A percentile compares a stretch with the other conserved stretches of the same genome.
phyloP scores from a whole-genome alignment of 2,329 filamentous ascomycete genomes.

The Cladophialophora chaetospira region DNA sequence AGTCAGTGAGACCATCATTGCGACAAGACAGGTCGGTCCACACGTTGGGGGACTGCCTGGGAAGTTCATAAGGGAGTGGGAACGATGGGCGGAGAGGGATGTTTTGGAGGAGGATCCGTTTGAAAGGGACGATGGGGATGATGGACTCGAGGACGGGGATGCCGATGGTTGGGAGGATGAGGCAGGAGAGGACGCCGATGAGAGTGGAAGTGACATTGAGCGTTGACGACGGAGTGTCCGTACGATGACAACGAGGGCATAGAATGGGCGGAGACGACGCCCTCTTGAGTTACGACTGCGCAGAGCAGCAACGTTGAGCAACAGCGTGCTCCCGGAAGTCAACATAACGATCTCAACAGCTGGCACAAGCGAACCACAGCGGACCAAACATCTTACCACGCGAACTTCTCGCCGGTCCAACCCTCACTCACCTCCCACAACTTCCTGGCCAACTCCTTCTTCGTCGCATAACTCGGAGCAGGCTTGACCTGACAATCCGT shows the following conservation, averaged over 20 bases:
- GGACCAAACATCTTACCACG: no score
- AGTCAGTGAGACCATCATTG: constrained; percentile 17
- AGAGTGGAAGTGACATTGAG: background rate
- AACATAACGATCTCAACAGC: no score
- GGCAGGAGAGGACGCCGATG: background rate
- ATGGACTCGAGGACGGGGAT: background rate
- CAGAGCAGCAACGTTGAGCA: no score
- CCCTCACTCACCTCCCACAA: constrained; percentile 4
- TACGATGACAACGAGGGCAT: no score
- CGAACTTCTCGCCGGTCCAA: constrained; percentile 6
- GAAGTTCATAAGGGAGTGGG: constrained; percentile 19
- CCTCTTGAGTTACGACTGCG: no score
- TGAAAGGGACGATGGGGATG: constrained; percentile 8
- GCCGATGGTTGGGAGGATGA: background rate
- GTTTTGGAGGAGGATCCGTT: constrained; percentile 20
- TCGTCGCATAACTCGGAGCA: constrained; percentile 1
- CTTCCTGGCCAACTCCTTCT: constrained; percentile 2
- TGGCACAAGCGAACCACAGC: no score
- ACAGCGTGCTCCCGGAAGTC: no score
- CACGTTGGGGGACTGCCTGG: constrained; percentile 3
- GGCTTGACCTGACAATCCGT: background rate
- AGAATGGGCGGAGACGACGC: background rate
- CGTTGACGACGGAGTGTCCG: no score
- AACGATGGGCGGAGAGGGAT: constrained; percentile 18
- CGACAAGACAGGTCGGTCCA: background rate